phyloP scores from a whole-genome alignment of 164 flowering plant species.

The Umbilicus rupestris region DNA sequence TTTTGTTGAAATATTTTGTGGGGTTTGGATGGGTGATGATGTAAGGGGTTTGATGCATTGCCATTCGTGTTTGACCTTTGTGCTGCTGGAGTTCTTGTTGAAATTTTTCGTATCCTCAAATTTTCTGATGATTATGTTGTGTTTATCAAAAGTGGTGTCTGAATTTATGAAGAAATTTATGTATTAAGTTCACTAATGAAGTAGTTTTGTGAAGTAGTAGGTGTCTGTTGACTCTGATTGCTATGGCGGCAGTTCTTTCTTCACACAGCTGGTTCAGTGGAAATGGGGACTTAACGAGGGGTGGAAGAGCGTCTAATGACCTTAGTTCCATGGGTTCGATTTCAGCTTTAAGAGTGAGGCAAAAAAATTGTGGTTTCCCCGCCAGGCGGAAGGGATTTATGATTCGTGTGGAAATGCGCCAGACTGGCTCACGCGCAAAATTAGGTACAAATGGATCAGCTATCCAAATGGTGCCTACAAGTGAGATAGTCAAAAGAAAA shows the following conservation, averaged over 20 bases:
- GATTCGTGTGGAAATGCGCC: slow-evolving; percentile 31
- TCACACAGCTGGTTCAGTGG: not conserved
- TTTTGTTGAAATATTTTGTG: not conserved
- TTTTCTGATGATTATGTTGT: not conserved
- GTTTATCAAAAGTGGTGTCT: not conserved
- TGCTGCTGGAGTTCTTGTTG: not conserved
- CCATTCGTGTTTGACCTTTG: no score
- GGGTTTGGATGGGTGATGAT: not conserved
- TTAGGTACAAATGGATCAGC: slow-evolving; percentile 42
- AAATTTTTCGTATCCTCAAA: not conserved
- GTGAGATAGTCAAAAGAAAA: slow-evolving; percentile 36
- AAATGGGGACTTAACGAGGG: not conserved
- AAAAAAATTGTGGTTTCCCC: not conserved
- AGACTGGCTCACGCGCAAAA: slow-evolving; percentile 32
- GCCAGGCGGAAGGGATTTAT: slow-evolving; percentile 1
- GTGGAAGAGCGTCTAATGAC: not conserved
- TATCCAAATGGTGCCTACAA: slow-evolving; percentile 54
- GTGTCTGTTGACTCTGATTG: not conserved
- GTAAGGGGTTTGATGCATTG: not conserved
- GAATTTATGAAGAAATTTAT: not conserved
- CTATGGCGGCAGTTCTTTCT: not conserved
- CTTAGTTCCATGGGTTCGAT: not conserved
- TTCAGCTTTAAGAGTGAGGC: not conserved
- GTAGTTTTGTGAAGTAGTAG: not conserved
- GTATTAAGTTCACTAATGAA: not conserved